Base-by-base conservation (phyloP, 768 basidiomycete genomes). In the Erythrobasidium yunnanense region DNA sequence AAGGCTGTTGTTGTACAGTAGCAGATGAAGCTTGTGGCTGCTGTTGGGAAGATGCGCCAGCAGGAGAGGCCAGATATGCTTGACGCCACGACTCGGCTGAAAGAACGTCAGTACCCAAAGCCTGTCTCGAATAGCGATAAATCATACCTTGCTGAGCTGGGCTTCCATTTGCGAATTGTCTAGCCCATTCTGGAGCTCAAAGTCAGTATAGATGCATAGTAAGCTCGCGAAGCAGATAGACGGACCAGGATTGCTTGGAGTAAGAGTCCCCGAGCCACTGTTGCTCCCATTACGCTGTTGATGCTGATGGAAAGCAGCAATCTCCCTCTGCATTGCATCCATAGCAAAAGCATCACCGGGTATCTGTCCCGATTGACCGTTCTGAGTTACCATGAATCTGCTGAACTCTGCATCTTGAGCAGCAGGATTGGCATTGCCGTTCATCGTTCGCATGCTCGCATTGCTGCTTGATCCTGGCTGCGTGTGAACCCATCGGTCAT, bases 401-500 rank as follows among this genome's bases (percentile, higher is more conserved):
- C n/a, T n/a, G n/a, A n/a, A n/a, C n/a, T n/a, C n/a, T n/a, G n/a
- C n/a, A n/a, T n/a, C n/a, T n/a, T n/a, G n/a, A n/a, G n/a, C n/a
- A n/a, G n/a, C n/a, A n/a, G n/a, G n/a, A n/a, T n/a, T n/a, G n/a
- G n/a, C n/a, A n/a, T n/a, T 29, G 60, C 60, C 32, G 30, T 29
- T 5, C 60, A 51, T 49, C 18, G 22, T 63, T 25, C 60, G 60
- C 47, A 58, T 58, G 45, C 56, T 58, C 2, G 60, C 45, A 32
- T n/a, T 47, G 32, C 30, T 35, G 49, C 60, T 63, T 51, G 60
- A 32, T 5, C 60, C 60, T 13, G 38, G 56, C 27, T 2, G 55
- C n/a, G 0, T 27, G 20, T 8, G 20, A 18, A 46, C 5, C 27
- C 35, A 56, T 76, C 81, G 66, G 71, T 88, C 90, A 79, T 88